Evolutionary conservation across 1,284 basidiomycete species (phyloP).

Genomic region (Golubevia pallescens): DNA sequence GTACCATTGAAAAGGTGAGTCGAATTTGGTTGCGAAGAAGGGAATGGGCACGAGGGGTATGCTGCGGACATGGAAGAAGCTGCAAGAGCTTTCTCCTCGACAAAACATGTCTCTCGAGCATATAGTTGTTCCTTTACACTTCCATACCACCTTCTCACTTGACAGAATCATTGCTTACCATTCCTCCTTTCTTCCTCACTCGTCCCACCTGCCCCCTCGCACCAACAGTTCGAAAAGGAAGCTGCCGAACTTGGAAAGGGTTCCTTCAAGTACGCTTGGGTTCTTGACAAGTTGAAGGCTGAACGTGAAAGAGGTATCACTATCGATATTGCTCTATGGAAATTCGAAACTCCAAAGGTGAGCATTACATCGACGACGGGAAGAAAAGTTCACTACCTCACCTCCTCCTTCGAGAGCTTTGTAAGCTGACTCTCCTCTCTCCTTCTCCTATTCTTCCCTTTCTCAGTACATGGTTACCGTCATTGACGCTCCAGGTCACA

Average conservation of each 20-base stretch:
- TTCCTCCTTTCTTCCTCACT: too few species aligned
- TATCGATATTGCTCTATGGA: slow-evolving; percentile 86
- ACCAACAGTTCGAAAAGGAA: slow-evolving; percentile 90
- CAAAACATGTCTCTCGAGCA: not conserved
- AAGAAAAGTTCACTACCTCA: not conserved
- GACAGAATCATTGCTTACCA: too few species aligned
- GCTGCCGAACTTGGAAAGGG: slow-evolving; percentile 99
- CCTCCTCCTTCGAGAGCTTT: not conserved
- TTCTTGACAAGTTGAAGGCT: slow-evolving; percentile 99
- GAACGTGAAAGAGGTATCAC: slow-evolving; percentile 99
- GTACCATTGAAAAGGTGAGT: slow-evolving; percentile 90
- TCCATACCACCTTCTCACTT: not conserved
- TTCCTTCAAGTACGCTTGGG: slow-evolving; percentile 97
- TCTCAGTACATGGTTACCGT: slow-evolving; percentile 73
- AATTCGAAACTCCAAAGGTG: slow-evolving; percentile 64
- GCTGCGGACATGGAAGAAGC: not conserved
- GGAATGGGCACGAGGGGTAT: slow-evolving; percentile 3
- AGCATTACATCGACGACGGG: too few species aligned
- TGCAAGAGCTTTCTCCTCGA: not conserved
- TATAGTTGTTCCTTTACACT: not conserved
- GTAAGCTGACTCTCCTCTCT: too few species aligned
- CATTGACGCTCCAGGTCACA: slow-evolving; percentile 98
- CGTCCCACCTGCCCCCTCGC: too few species aligned
- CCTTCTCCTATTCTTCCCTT: too few species aligned
- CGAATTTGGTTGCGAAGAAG: not conserved